Percentiles rank a stretch among this genome's conserved stretches.
Evolutionary conservation across 2,329 filamentous ascomycete genomes (phyloP).

Genomic region (Alternaria ventricosa): DNA sequence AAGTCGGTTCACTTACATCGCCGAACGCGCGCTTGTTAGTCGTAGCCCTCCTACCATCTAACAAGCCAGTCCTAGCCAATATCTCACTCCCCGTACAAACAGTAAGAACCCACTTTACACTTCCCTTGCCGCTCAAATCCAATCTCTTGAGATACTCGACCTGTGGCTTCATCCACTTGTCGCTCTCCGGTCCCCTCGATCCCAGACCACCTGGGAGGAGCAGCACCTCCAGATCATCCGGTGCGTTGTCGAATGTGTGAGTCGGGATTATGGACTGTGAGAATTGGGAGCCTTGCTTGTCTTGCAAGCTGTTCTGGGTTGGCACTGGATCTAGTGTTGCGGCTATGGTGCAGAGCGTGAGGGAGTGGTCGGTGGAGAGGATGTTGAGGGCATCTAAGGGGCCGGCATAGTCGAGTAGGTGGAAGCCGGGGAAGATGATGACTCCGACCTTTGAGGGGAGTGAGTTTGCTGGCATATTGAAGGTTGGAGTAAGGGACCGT

Average conservation of each 20-base stretch:
- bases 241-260: slow-evolving; percentile 62
- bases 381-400: slow-evolving; percentile 57
- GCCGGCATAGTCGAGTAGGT: slow-evolving; percentile 49
- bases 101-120: slow-evolving; percentile 64
- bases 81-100: slow-evolving; percentile 71
- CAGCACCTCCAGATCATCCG: slow-evolving; percentile 64
- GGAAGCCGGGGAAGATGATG: slow-evolving; percentile 49
- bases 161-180: slow-evolving; percentile 42
- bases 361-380: slow-evolving; percentile 33
- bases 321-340: slow-evolving; percentile 43
- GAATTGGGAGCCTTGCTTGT: slow-evolving; percentile 30
- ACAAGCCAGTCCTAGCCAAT: slow-evolving; percentile 63
- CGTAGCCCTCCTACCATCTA: slow-evolving; percentile 68
- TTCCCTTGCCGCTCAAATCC: slow-evolving; percentile 52
- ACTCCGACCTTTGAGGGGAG: slow-evolving; percentile 40
- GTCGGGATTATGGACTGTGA: slow-evolving; percentile 55
- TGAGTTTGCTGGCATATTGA: slow-evolving; percentile 1
- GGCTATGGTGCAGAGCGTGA: slow-evolving; percentile 46
- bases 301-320: slow-evolving; percentile 26
- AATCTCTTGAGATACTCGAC: slow-evolving; percentile 55
- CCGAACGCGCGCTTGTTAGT: slow-evolving; percentile 69
- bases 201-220: slow-evolving; percentile 71
- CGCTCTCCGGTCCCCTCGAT: slow-evolving; percentile 36
- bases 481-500: background rate
- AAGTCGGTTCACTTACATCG: slow-evolving; percentile 11